These are phyloP conservation scores for Trichophyton equinum DNA, from an alignment of 2,329 filamentous ascomycete genomes.

Conservation along the genomic window DNA sequence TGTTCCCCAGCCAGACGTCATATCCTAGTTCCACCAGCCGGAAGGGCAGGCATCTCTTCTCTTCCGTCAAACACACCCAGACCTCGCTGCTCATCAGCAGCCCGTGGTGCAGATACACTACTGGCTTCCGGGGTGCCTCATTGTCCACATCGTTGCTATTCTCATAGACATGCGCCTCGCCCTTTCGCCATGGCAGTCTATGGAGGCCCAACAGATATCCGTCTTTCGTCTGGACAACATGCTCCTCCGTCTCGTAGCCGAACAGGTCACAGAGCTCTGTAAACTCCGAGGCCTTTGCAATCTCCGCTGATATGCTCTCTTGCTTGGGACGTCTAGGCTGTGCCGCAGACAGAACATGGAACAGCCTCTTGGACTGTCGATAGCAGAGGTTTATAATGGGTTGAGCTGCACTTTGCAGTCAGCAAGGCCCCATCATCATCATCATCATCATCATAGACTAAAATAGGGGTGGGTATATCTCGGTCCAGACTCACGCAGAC, in stretches of 20 bases:
- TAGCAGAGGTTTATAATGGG: slow-evolving; percentile 76
- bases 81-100: slow-evolving; percentile 98
- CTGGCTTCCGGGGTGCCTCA: slow-evolving; percentile 60
- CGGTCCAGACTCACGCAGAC: slow-evolving; percentile 53
- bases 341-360: slow-evolving; percentile 63
- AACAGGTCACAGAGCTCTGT: slow-evolving; percentile 83
- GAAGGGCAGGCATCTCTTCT: slow-evolving; percentile 76
- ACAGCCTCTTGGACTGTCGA: slow-evolving; percentile 64
- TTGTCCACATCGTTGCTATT: slow-evolving; percentile 42
- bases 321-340: slow-evolving; percentile 52
- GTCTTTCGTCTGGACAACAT: slow-evolving; percentile 87
- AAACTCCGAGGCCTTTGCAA: slow-evolving; percentile 83
- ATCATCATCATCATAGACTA: too few species aligned
- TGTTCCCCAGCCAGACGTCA: slow-evolving; percentile 97
- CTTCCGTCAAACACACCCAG: slow-evolving; percentile 86
- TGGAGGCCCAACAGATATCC: slow-evolving; percentile 87
- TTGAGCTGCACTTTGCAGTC: slow-evolving; percentile 42
- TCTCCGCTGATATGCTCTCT: slow-evolving; percentile 57
- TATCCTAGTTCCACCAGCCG: slow-evolving; percentile 80
- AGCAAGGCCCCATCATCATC: background rate
- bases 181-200: slow-evolving; percentile 67
- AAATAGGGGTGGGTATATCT: background rate
- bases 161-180: slow-evolving; percentile 66
- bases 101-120: slow-evolving; percentile 90
- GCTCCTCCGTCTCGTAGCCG: slow-evolving; percentile 90